Percentiles rank a stretch among this genome's conserved stretches.
Conservation (phyloP, 768 basidiomycete genomes). For the Paxillus rubicundulus region DNA sequence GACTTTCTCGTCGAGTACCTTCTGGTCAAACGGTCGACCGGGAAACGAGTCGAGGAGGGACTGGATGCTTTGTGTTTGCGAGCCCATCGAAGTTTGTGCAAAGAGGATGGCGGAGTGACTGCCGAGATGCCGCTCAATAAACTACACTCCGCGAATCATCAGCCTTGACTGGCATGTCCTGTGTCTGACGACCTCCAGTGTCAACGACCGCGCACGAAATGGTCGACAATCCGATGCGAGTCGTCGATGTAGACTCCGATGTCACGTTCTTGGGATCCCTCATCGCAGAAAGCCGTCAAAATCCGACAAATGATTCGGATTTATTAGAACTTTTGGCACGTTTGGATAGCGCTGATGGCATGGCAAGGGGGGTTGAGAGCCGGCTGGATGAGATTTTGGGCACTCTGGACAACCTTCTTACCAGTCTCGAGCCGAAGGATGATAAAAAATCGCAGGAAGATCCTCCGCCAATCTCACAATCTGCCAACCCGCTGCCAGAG, state of each 20-base stretch:
- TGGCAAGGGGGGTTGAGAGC: conserved; percentile 61
- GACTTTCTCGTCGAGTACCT: conserved; percentile 49
- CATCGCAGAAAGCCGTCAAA: conserved; percentile 24
- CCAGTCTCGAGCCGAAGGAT: conserved; percentile 36
- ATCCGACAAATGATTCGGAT: conserved; percentile 38
- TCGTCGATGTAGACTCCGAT: conserved; percentile 35
- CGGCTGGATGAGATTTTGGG: conserved; percentile 60
- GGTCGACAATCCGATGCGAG: conserved; percentile 1
- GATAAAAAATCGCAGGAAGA: background rate
- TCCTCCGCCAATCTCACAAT: background rate
- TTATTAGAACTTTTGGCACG: conserved; percentile 52
- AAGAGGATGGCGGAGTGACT: background rate
- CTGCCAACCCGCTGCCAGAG: background rate
- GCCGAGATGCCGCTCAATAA: conserved; percentile 26
- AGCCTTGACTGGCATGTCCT: conserved; percentile 24
- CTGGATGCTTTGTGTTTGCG: conserved; percentile 50
- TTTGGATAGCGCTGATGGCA: conserved; percentile 54
- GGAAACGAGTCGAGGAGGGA: conserved; percentile 53
- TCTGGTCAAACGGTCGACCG: conserved; percentile 46
- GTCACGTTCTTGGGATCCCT: conserved; percentile 33
- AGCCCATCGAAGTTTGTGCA: conserved; percentile 40
- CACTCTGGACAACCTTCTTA: conserved; percentile 55
- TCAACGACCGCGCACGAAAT: conserved; percentile 8
- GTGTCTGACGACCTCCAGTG: conserved; percentile 23
- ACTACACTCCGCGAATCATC: conserved; percentile 22